A percentile compares a stretch with the other conserved stretches of the same genome.
Evolutionary conservation across 164 flowering plant species (phyloP).

Genomic region (Magnolia sinica): DNA sequence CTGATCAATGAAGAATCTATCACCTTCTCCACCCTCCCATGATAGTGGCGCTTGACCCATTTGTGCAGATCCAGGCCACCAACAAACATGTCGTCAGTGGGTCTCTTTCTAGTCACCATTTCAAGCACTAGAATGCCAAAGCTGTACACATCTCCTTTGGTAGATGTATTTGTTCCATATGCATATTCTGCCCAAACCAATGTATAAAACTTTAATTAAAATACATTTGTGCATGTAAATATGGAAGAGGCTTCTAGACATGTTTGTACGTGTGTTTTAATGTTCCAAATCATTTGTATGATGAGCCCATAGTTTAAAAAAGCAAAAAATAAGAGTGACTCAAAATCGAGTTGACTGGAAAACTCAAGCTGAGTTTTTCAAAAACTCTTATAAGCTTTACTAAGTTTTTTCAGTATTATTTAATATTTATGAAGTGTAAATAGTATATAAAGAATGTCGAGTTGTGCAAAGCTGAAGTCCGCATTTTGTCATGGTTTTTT

Average conservation of each 20-base stretch:
- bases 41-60: slow-evolving; percentile 32
- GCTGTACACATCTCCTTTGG: slow-evolving; percentile 35
- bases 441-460: no score
- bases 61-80: slow-evolving; percentile 22
- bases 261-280: no score
- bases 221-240: background rate
- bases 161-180: slow-evolving; percentile 25
- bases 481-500: no score
- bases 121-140: slow-evolving; percentile 30
- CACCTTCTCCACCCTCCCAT: slow-evolving; percentile 23
- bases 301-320: no score
- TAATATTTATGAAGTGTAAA: no score
- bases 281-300: no score
- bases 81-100: slow-evolving; percentile 27
- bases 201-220: background rate
- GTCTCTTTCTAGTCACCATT: slow-evolving; percentile 32
- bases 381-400: no score
- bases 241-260: slow-evolving; percentile 30
- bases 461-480: no score
- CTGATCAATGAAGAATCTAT: slow-evolving; percentile 33
- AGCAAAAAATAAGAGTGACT: no score
- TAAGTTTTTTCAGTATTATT: no score
- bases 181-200: slow-evolving; percentile 26
- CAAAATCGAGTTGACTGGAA: no score
- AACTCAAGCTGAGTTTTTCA: no score